phyloP scores from a whole-genome alignment of 1,284 basidiomycete species.

The Cryptococcus hybrid region DNA sequence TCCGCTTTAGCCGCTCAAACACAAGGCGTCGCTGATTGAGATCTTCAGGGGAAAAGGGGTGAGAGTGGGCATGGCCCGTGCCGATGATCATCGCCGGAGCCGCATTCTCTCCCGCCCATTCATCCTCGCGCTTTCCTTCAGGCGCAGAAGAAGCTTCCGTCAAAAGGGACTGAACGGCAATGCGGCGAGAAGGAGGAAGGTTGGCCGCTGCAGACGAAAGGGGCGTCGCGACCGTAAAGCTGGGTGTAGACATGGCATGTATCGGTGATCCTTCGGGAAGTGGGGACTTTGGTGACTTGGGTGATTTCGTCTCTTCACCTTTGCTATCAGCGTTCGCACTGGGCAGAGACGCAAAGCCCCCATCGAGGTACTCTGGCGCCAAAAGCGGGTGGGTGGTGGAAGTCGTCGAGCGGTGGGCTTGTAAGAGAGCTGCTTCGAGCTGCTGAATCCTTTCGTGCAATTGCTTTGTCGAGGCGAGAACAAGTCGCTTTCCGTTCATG shows the following conservation, averaged over 20 bases:
- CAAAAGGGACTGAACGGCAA: constrained; percentile 35
- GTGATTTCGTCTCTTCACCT: background rate
- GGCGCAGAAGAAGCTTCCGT: constrained; percentile 29
- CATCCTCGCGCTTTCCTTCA: constrained; percentile 34
- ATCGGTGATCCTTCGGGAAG: constrained; percentile 10
- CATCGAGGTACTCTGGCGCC: constrained; percentile 39
- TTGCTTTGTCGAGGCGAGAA: constrained; percentile 44
- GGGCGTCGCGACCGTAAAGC: constrained; percentile 18
- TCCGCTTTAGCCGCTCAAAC: constrained; percentile 26
- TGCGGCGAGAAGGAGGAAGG: constrained; percentile 17
- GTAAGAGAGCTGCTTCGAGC: constrained; percentile 40
- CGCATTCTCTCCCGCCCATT: constrained; percentile 43
- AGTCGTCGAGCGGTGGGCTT: constrained; percentile 22
- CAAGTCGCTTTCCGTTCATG: constrained; percentile 47
- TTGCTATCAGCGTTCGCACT: background rate
- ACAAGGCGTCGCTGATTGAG: constrained; percentile 24
- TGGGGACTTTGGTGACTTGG: background rate
- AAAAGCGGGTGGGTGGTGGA: constrained; percentile 32
- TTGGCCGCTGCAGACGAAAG: constrained; percentile 14
- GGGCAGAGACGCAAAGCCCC: constrained; percentile 25
- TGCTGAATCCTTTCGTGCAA: constrained; percentile 43
- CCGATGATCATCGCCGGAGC: constrained; percentile 40
- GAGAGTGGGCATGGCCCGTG: constrained; percentile 7
- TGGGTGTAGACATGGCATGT: constrained; percentile 16
- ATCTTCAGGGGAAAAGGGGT: constrained; percentile 7